Evolutionary conservation across 257 asterid genomes (phyloP).

Genomic region (Fraxinus anomala): DNA sequence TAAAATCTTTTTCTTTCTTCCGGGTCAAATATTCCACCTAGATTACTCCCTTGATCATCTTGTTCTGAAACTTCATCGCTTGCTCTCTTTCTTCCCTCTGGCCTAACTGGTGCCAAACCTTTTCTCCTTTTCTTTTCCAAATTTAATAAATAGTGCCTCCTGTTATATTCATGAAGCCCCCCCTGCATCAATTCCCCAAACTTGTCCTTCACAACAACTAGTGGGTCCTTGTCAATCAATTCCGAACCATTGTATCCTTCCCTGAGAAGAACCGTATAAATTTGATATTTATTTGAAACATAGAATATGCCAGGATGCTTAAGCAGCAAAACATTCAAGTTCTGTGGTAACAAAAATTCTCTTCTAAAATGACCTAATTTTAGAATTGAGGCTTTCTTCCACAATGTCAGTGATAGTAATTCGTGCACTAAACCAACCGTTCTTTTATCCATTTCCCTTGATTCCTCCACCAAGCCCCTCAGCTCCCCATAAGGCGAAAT

Average conservation of each 20-base stretch:
- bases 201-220: slow-evolving; percentile 78
- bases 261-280: slow-evolving; percentile 74
- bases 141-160: slow-evolving; percentile 64
- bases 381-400: slow-evolving; percentile 75
- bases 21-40: slow-evolving; percentile 80
- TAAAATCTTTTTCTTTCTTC: slow-evolving; percentile 87
- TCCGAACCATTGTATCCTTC: slow-evolving; percentile 75
- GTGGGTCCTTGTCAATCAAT: slow-evolving; percentile 77
- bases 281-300: slow-evolving; percentile 71
- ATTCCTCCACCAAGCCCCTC: slow-evolving; percentile 49
- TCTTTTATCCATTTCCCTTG: slow-evolving; percentile 74
- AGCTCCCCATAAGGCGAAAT: slow-evolving; percentile 64
- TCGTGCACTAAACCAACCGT: slow-evolving; percentile 73
- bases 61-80: slow-evolving; percentile 28
- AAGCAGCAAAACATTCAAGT: slow-evolving; percentile 66
- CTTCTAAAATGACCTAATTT: slow-evolving; percentile 76
- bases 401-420: slow-evolving; percentile 69
- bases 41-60: slow-evolving; percentile 53
- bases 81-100: slow-evolving; percentile 33
- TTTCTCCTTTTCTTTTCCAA: slow-evolving; percentile 70
- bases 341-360: slow-evolving; percentile 73
- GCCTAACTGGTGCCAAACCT: slow-evolving; percentile 42
- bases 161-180: slow-evolving; percentile 81
- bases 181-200: slow-evolving; percentile 89
- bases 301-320: slow-evolving; percentile 89